These are phyloP conservation scores for Wickerhamiella dianesei DNA, from an alignment of 805 yeast species.

Conservation along the genomic window DNA sequence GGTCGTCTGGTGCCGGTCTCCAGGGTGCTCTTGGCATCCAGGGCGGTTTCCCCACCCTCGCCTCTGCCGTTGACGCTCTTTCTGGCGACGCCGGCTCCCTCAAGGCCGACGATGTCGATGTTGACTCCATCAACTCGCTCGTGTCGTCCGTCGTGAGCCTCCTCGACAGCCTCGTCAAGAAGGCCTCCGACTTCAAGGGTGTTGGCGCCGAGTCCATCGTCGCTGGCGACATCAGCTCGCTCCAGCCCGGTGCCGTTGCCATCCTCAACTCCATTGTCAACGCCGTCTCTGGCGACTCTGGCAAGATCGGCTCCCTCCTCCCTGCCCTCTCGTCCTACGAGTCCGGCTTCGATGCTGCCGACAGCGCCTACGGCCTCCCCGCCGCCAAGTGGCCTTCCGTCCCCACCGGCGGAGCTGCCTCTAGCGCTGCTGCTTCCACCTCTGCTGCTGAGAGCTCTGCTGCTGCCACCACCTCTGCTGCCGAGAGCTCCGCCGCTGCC, in stretches of 20 bases:
- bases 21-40: constrained; percentile 12
- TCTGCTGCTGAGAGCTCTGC: constrained; percentile 6
- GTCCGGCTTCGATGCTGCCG: constrained; percentile 4
- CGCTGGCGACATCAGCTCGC: constrained; percentile 12
- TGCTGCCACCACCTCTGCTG: constrained; percentile 10
- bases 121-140: constrained; percentile 2
- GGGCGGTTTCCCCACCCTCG: constrained; percentile 7
- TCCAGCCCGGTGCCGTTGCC: constrained; percentile 10
- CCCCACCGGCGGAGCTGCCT: constrained; percentile 6
- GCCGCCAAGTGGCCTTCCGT: constrained; percentile 4
- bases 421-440: constrained; percentile 1
- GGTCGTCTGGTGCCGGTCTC: constrained; percentile 10
- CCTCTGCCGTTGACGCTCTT: constrained; percentile 6
- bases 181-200: constrained; percentile 14
- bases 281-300: constrained; percentile 10
- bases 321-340: constrained; percentile 7
- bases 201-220: constrained; percentile 17
- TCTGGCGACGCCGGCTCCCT: constrained; percentile 5
- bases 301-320: constrained; percentile 5
- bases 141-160: constrained; percentile 9
- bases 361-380: constrained; percentile 1
- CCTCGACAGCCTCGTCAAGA: constrained; percentile 11
- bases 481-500: constrained; percentile 7
- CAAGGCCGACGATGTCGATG: constrained; percentile 1
- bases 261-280: constrained; percentile 8